phyloP scores from a whole-genome alignment of 192 early-diverging fungal species.

The Spizellomyces sp. region DNA sequence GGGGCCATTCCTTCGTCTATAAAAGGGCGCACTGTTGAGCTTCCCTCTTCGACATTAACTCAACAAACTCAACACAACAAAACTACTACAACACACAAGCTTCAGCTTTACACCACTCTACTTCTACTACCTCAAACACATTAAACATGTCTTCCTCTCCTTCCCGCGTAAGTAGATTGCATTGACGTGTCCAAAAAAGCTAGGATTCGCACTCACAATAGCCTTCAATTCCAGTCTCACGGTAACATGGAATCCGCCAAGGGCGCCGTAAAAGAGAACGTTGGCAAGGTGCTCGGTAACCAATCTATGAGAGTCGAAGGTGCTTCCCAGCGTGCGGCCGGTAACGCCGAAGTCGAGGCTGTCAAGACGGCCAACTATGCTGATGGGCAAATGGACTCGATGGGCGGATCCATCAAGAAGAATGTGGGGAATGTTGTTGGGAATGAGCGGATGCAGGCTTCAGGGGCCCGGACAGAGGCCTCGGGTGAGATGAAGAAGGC shows the following conservation, averaged over 20 bases:
- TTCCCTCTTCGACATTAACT: too few species aligned
- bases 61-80: too few species aligned
- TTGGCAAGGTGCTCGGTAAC: slow-evolving; percentile 23
- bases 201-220: background rate
- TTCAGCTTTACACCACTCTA: too few species aligned
- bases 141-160: too few species aligned
- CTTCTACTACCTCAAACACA: too few species aligned
- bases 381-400: slow-evolving; percentile 13
- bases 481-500: slow-evolving; percentile 19
- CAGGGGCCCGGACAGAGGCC: slow-evolving; percentile 34
- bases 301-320: slow-evolving; percentile 23
- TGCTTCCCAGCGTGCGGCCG: slow-evolving; percentile 25
- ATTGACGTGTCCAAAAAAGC: too few species aligned
- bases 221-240: background rate
- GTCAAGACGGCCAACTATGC: slow-evolving; percentile 13
- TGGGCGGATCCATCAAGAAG: slow-evolving; percentile 37
- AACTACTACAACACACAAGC: too few species aligned
- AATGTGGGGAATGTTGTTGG: slow-evolving; percentile 36
- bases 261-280: slow-evolving; percentile 32
- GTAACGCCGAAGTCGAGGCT: slow-evolving; percentile 29
- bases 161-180: too few species aligned
- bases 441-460: slow-evolving; percentile 40
- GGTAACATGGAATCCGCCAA: slow-evolving; percentile 23
- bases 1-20: too few species aligned
- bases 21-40: too few species aligned